Evolutionary conservation across 345 rosid species (phyloP).

Genomic region (Eucalyptus cloeziana): DNA sequence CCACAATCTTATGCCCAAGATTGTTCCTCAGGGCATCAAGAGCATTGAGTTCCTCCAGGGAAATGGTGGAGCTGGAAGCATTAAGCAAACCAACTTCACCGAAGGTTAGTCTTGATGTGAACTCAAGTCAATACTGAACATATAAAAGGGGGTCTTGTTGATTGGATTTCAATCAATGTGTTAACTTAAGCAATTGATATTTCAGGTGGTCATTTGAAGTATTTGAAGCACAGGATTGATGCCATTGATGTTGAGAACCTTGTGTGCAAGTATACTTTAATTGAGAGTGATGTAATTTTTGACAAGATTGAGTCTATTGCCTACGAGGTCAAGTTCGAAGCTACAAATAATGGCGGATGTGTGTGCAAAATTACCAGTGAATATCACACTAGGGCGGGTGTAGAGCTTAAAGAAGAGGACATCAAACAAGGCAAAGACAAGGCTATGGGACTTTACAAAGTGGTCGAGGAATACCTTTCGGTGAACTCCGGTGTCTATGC

Average conservation of each 20-base stretch:
- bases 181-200: neutral
- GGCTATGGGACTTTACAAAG: neutral
- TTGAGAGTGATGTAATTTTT: neutral
- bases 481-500: neutral
- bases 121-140: neutral
- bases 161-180: neutral
- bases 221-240: neutral
- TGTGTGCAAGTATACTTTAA: neutral
- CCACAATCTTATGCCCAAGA: neutral
- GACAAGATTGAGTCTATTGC: neutral
- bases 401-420: neutral
- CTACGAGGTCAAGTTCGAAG: neutral
- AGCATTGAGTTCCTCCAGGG: constrained; percentile 13
- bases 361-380: neutral
- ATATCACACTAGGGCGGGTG: neutral
- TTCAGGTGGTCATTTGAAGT: neutral
- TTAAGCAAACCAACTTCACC: constrained; percentile 3
- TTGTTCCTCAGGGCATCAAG: constrained; percentile 11
- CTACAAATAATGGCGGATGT: neutral
- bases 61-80: constrained; percentile 25
- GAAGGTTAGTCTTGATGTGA: neutral
- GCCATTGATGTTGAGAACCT: neutral
- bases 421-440: neutral
- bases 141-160: neutral
- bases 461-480: neutral